Base-by-base conservation (phyloP, 257 asterid species). In the Schizonepeta tenuifolia region DNA sequence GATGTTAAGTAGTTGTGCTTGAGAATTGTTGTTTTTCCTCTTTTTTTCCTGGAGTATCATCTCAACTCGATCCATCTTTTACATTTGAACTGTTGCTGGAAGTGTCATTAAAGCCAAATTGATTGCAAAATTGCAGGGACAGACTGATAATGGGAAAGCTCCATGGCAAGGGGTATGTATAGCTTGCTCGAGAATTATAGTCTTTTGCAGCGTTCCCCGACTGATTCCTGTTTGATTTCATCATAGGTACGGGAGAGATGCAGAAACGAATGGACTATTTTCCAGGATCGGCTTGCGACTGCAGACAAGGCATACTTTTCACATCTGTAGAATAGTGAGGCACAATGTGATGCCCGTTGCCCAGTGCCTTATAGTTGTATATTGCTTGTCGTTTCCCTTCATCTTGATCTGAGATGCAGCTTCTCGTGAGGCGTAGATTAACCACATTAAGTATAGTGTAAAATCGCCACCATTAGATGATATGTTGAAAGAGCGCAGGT, bases 91-190 rank as follows among this genome's bases (percentile, higher is more conserved):
- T 74, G 49, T 49, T 22, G 6, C 36, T 57, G 4, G 28, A 59
- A 67, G 65, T 68, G 18, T 70, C 14, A 71, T 73, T 67, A 49
- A 55, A 44, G 28, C 79, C 65, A 59, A 73, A 9, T 33, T 47
- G 65, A 35, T 68, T 53, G n/a, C 70, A 59, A 59, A 72, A 78
- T 26, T 63, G 57, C 92, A 94, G 98, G 99, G 99, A 69, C 73
- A 84, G 60, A 28, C 95, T 0, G 97, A 88, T 54, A 80, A 86
- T 24, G 99, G 97, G 12, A 84, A 80, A 84, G 86, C 96, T 72
- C 96, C 96, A 14, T 86, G 97, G 97, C 84, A 88, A 81, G 97
- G 95, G 97, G 98, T 94, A 91, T 72, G 56, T 18, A 33, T 69
- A 13, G 65, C 73, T 73, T 53, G 26, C 68, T 46, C 9, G 26